Evolutionary conservation across 169 alveolate genomes (phyloP), one percentile per base, ranked within the genome.

Genomic region (Hepatocystis sp.): DNA sequence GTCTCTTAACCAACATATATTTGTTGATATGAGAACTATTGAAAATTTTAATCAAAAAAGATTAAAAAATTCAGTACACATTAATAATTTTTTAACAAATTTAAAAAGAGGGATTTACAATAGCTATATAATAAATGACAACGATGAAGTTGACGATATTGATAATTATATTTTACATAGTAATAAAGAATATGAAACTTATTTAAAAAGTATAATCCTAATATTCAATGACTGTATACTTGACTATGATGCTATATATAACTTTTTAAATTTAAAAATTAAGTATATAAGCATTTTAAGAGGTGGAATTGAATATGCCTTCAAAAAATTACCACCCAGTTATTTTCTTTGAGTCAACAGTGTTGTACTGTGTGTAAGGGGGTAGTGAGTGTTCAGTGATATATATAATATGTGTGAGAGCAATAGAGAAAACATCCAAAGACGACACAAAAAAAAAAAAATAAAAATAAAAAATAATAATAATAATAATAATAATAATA

Each of bases 231-330:
- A 63, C 5, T 32, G 65, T 23, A 40, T 42, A 1, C 58, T 71
- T 0, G 86, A 71, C 49, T 71, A 40, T 40, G 86, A 71, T 28
- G 17, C 44, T 19, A 71, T 71, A 11, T 58, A 71, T 63, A 71
- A 71, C 30, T 71, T 71, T 71, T 25, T 71, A 32, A 71, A 71
- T 61, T 71, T 71, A 71, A 58, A 71, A 71, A 71, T 71, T 49
- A 71, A 39, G 25, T 40, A 27, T 71, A 32, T 71, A 32, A 71
- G 76, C 19, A 71, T 71, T 40, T 63, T 71, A 13, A 28, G 65
- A 17, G 86, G 71, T 2, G 86, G 86, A 3, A 56, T 71, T 32
- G 40, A 56, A 19, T 56, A 61, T 39, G 86, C 86, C 25, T 19
- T 71, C 11, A 55, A 49, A 28, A 61, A 40, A 8, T 21, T 71